Percentiles rank a stretch among this genome's conserved stretches.
phyloP scores from a whole-genome alignment of 306 rosid species.

The Casuarina cunninghamiana region DNA sequence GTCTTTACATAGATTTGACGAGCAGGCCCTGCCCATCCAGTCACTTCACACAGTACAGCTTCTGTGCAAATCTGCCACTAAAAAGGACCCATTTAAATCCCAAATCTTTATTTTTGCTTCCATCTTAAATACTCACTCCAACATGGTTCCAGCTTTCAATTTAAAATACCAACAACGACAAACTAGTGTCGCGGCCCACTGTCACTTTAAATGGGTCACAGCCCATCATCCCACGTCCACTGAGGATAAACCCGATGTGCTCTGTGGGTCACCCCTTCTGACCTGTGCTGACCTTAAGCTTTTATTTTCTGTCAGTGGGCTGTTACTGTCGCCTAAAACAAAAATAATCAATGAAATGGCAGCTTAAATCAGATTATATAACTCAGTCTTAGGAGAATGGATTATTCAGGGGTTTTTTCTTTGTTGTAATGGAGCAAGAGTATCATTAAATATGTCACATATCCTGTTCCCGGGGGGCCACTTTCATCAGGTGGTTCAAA shows the following conservation, averaged over 20 bases:
- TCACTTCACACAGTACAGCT: constrained; percentile 68
- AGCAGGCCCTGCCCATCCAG: constrained; percentile 69
- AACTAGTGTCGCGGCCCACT: constrained; percentile 10
- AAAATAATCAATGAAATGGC: not conserved
- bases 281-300: constrained; percentile 33
- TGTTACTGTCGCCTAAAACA: constrained; percentile 22
- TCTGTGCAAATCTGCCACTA: constrained; percentile 48
- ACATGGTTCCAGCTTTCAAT: constrained; percentile 32
- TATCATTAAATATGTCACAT: not conserved
- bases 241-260: constrained; percentile 30
- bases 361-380: not conserved
- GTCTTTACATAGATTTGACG: constrained; percentile 60
- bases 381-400: too few species aligned
- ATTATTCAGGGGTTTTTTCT: too few species aligned
- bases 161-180: constrained; percentile 4
- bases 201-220: constrained; percentile 44
- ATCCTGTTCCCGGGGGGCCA: not conserved
- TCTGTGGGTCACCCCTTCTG: constrained; percentile 40
- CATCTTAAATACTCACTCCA: constrained; percentile 29
- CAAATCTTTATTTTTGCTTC: not conserved
- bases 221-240: constrained; percentile 41
- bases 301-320: constrained; percentile 30
- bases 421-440: too few species aligned
- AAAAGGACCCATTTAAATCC: constrained; percentile 28
- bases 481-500: not conserved